Evolutionary conservation across 2,329 filamentous ascomycete genomes (phyloP).

Genomic region (Aspergillus sp.): DNA sequence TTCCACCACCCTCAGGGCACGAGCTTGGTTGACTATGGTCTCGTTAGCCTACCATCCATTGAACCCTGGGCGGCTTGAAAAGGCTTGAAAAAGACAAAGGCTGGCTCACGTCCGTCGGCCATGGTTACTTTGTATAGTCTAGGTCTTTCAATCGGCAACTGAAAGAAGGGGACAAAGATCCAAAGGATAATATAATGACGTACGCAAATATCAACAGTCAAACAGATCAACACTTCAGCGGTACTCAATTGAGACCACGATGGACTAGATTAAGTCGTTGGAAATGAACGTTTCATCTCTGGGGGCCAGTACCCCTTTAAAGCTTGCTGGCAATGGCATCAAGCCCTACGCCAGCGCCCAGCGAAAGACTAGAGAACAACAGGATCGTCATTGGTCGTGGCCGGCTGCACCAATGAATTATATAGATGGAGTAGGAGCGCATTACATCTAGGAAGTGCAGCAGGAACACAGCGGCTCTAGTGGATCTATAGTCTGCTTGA

Average conservation of each 20-base stretch:
- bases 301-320: constrained; percentile 23
- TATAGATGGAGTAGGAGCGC: constrained; percentile 18
- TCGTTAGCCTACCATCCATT: neutral
- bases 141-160: too few relatives aligned
- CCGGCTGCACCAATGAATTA: constrained; percentile 30
- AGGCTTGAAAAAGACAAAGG: neutral
- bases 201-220: neutral
- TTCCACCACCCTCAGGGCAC: constrained; percentile 62
- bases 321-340: constrained; percentile 13
- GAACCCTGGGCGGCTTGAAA: neutral
- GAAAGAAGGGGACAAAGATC: neutral
- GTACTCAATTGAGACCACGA: neutral
- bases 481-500: constrained; percentile 24
- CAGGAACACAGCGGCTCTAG: constrained; percentile 22
- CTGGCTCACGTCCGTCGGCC: constrained; percentile 58
- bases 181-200: constrained; percentile 6
- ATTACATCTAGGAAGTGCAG: constrained; percentile 27
- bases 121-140: constrained; percentile 35
- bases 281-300: constrained; percentile 13
- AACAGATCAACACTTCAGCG: constrained; percentile 1
- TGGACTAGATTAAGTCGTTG: neutral
- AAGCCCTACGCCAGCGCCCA: neutral
- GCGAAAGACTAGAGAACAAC: constrained; percentile 11
- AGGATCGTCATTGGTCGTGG: constrained; percentile 28
- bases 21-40: constrained; percentile 60